phyloP scores from a whole-genome alignment of 345 rosid genomes.

The Iberis pinnata region DNA sequence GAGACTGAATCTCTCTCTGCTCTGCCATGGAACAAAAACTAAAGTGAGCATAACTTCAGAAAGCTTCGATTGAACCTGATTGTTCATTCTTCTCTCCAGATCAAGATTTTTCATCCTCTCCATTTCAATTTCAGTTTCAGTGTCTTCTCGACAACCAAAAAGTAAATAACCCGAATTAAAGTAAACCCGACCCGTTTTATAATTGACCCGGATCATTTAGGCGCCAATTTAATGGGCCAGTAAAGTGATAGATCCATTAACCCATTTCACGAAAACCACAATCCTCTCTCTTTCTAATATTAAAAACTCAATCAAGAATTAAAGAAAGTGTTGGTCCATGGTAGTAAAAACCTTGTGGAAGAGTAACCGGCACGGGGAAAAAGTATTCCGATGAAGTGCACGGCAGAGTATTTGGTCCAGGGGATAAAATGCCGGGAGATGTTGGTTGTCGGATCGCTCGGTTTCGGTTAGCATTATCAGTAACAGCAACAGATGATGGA shows the following conservation, averaged over 20 bases:
- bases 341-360: background rate
- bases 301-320: background rate
- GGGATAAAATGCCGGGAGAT: constrained; percentile 61
- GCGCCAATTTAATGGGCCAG: constrained; percentile 11
- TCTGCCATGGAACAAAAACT: constrained; percentile 66
- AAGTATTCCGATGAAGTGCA: constrained; percentile 51
- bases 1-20: constrained; percentile 36
- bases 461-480: constrained; percentile 7
- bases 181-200: constrained; percentile 12
- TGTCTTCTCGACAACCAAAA: too few species aligned
- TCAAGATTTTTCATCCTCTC: too few species aligned
- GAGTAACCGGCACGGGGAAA: too few species aligned
- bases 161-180: too few species aligned
- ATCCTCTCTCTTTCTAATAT: too few species aligned
- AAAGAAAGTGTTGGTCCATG: background rate
- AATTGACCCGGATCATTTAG: background rate
- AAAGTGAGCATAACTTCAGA: too few species aligned
- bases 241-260: background rate
- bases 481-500: background rate
- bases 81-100: too few species aligned
- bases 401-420: constrained; percentile 59
- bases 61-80: too few species aligned
- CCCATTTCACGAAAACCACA: background rate
- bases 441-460: constrained; percentile 37
- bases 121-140: too few species aligned